Base-by-base conservation (phyloP, 768 basidiomycete species). In the Leccinum variicolor region DNA sequence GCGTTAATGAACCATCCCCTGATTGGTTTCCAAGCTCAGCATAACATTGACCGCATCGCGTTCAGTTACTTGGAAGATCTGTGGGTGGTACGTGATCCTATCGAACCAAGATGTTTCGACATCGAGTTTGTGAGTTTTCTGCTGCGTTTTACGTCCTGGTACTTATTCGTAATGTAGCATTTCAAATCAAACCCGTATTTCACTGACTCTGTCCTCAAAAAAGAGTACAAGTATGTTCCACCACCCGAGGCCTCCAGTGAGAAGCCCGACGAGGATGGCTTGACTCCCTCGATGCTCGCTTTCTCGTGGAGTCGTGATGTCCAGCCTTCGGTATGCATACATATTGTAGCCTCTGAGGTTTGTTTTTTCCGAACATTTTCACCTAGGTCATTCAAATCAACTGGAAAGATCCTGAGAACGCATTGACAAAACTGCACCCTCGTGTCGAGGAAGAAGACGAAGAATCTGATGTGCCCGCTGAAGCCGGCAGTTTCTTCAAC, bases 101-200 rank as follows among this genome's bases (percentile, higher is more conserved):
- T 74, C 45, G 94, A 97, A 71, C 85, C 86, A 56, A 77, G 94
- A 65, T 87, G 86, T 68, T 96, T 87, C 76, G 89, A 86, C 51
- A 73, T 96, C 55, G 88, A 94, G 78, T 93, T 97, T 75, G 94
- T 95, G 73, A 68, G 94, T 84, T 31, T 31, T 52, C 51, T 55
- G 52, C 54, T 46, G 23, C 53, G 49, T 58, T 53, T 54, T 21
- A 48, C 14, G 26, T 31, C 33, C 43, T 26, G 0, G 51, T 48
- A n/a, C 55, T 65, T 52, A 66, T 41, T 36, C 9, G 29, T 21
- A 19, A 14, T 52, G 19, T 47, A 94, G 92, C 69, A 89, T 68
- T 94, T 93, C 80, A 90, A 89, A 72, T 81, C 91, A 67, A 94
- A 94, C 75, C 89, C 89, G 21, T 90, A 84, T 76, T 94, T 94